A percentile compares a stretch with the other conserved stretches of the same genome.
Conservation (phyloP, 2,329 filamentous ascomycete species). For the Trichoderma lentiforme region DNA sequence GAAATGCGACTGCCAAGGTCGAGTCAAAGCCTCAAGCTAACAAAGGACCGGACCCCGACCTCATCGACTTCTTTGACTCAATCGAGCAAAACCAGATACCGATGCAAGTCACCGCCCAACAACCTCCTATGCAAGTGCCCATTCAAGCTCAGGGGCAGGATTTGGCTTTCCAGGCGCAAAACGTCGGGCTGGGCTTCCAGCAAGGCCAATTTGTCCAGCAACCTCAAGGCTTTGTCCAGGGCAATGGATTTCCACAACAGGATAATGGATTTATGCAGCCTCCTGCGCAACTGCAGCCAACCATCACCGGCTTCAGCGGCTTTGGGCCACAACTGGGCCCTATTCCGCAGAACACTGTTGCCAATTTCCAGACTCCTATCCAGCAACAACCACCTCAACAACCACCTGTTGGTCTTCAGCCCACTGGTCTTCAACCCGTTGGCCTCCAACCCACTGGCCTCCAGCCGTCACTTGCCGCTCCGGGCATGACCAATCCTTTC, state of each 20-base stretch:
- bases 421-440: slow-evolving; percentile 39
- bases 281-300: slow-evolving; percentile 44
- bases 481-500: slow-evolving; percentile 79
- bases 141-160: slow-evolving; percentile 32
- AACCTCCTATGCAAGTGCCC: slow-evolving; percentile 22
- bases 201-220: slow-evolving; percentile 26
- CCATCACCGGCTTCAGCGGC: slow-evolving; percentile 73
- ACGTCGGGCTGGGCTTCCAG: slow-evolving; percentile 33
- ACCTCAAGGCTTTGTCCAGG: slow-evolving; percentile 28
- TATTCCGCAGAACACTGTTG: slow-evolving; percentile 56
- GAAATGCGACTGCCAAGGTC: slow-evolving; percentile 20
- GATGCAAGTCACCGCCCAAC: slow-evolving; percentile 49
- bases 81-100: slow-evolving; percentile 85
- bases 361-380: slow-evolving; percentile 44
- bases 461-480: slow-evolving; percentile 47
- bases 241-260: slow-evolving; percentile 34
- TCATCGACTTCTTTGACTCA: slow-evolving; percentile 93
- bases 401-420: slow-evolving; percentile 36
- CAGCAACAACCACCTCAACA: not conserved
- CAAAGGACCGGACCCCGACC: slow-evolving; percentile 69
- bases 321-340: slow-evolving; percentile 66
- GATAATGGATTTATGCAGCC: slow-evolving; percentile 33
- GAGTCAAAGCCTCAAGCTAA: slow-evolving; percentile 45
- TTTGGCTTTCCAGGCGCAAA: slow-evolving; percentile 39
- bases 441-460: slow-evolving; percentile 33